Percentiles rank a stretch among this genome's conserved stretches.
Conservation (phyloP, 805 yeast species). For the Saccharomycopsis microspora region DNA sequence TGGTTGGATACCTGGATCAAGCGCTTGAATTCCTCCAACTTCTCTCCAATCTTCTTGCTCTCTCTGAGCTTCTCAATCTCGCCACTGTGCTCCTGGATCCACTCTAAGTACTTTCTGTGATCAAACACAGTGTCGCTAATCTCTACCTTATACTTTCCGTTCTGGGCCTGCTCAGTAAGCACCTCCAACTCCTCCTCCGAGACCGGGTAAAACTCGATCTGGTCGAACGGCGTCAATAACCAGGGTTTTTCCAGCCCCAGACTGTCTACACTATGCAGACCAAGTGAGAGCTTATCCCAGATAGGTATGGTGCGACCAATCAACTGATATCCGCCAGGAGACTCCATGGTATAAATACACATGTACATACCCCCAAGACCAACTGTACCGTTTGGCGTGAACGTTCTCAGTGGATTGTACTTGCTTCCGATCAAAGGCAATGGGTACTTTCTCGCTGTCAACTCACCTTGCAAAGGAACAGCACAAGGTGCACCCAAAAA, state of each 20-base stretch:
- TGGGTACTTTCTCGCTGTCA: constrained; percentile 24
- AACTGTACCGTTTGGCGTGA: constrained; percentile 92
- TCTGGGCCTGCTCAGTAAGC: constrained; percentile 59
- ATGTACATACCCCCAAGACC: constrained; percentile 98
- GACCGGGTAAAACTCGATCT: constrained; percentile 89
- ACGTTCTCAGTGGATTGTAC: constrained; percentile 93
- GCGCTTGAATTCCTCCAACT: constrained; percentile 74
- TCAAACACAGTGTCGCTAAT: constrained; percentile 73
- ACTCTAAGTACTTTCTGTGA: constrained; percentile 62
- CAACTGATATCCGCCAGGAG: constrained; percentile 97
- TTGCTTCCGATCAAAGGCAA: constrained; percentile 81
- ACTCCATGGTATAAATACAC: constrained; percentile 97
- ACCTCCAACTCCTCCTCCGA: constrained; percentile 71
- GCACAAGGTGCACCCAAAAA: constrained; percentile 98
- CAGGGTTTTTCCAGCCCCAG: constrained; percentile 50
- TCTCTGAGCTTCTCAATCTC: constrained; percentile 62
- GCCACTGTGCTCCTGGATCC: constrained; percentile 63
- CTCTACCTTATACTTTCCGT: constrained; percentile 71
- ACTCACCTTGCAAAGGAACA: constrained; percentile 68
- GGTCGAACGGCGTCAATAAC: constrained; percentile 88
- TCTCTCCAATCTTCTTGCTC: constrained; percentile 61
- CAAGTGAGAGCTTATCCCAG: constrained; percentile 89
- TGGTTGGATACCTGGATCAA: constrained; percentile 70
- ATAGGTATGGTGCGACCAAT: constrained; percentile 96
- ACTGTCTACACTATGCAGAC: constrained; percentile 34